These are phyloP conservation scores for Wolfiporia cocos DNA, from an alignment of 1,284 basidiomycete genomes.

Conservation along the genomic window DNA sequence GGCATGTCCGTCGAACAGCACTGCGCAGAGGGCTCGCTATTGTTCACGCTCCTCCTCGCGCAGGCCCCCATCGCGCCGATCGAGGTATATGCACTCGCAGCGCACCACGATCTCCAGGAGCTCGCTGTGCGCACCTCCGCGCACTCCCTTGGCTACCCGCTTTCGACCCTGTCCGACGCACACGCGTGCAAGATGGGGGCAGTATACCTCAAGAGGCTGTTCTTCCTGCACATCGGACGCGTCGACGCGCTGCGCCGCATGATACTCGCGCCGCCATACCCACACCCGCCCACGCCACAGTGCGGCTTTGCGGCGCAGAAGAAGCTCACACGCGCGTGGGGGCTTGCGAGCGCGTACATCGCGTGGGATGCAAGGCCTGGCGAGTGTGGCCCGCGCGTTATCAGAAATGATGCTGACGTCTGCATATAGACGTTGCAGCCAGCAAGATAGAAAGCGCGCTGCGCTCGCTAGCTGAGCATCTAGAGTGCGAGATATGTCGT, in stretches of 20 bases:
- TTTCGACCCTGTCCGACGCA: slow-evolving; percentile 29
- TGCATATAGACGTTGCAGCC: slow-evolving; percentile 26
- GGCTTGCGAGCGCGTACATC: slow-evolving; percentile 31
- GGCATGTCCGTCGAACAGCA: slow-evolving; percentile 23
- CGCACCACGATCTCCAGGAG: slow-evolving; percentile 26
- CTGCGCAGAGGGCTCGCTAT: slow-evolving; percentile 20
- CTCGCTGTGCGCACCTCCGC: slow-evolving; percentile 32
- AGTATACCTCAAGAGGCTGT: slow-evolving; percentile 31
- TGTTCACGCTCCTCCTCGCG: slow-evolving; percentile 27
- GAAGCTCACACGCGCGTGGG: slow-evolving; percentile 34
- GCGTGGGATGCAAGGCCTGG: slow-evolving; percentile 35
- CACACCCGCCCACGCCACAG: slow-evolving; percentile 27
- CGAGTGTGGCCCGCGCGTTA: slow-evolving; percentile 10
- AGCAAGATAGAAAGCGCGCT: slow-evolving; percentile 30
- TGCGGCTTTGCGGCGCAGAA: slow-evolving; percentile 35
- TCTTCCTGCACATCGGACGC: slow-evolving; percentile 36
- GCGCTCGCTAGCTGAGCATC: slow-evolving; percentile 27
- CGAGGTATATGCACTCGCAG: slow-evolving; percentile 30
- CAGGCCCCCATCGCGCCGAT: slow-evolving; percentile 30
- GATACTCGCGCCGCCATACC: slow-evolving; percentile 30
- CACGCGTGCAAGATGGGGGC: slow-evolving; percentile 29
- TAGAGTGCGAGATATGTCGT: slow-evolving; percentile 46
- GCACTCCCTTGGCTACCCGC: slow-evolving; percentile 28
- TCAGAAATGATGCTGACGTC: not conserved
- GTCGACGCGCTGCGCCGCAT: slow-evolving; percentile 33